phyloP scores from a whole-genome alignment of 148 eudicot species.

The Pharnaceum exiguum region DNA sequence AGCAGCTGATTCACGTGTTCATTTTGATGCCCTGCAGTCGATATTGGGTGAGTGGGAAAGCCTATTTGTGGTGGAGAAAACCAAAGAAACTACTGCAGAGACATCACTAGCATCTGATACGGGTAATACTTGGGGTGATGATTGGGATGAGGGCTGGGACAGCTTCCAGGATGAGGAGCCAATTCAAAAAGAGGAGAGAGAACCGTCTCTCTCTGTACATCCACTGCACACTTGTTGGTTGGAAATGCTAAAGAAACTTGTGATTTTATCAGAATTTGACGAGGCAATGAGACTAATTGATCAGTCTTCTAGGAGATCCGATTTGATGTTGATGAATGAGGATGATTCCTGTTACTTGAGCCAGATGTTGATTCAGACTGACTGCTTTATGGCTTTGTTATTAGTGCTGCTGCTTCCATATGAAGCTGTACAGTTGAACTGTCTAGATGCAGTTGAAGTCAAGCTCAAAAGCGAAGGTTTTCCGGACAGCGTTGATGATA shows the following conservation, averaged over 20 bases:
- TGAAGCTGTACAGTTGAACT: constrained; percentile 48
- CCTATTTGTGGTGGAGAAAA: constrained; percentile 40
- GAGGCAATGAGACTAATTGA: constrained; percentile 55
- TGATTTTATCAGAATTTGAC: constrained; percentile 25
- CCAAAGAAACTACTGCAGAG: constrained; percentile 34
- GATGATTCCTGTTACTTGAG: constrained; percentile 42
- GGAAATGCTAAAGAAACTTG: constrained; percentile 51
- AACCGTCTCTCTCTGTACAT: constrained; percentile 35
- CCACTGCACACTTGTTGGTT: constrained; percentile 91
- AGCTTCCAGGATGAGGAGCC: constrained; percentile 69
- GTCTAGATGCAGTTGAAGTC: constrained; percentile 68
- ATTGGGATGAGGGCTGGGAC: constrained; percentile 97
- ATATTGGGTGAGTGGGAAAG: constrained; percentile 78
- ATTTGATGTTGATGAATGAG: constrained; percentile 48
- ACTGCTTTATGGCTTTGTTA: constrained; percentile 71
- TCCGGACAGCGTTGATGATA: constrained; percentile 40
- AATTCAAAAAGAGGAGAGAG: constrained; percentile 37
- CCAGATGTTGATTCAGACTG: constrained; percentile 30
- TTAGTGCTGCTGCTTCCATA: constrained; percentile 54
- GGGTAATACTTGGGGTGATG: constrained; percentile 64
- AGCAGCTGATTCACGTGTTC: constrained; percentile 40
- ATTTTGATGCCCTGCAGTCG: constrained; percentile 54
- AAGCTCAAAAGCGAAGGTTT: constrained; percentile 59
- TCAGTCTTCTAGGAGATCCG: constrained; percentile 32
- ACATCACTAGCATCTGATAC: constrained; percentile 34